Conservation (phyloP, 2,329 filamentous ascomycete genomes). For the Monilinia aucupariae region DNA sequence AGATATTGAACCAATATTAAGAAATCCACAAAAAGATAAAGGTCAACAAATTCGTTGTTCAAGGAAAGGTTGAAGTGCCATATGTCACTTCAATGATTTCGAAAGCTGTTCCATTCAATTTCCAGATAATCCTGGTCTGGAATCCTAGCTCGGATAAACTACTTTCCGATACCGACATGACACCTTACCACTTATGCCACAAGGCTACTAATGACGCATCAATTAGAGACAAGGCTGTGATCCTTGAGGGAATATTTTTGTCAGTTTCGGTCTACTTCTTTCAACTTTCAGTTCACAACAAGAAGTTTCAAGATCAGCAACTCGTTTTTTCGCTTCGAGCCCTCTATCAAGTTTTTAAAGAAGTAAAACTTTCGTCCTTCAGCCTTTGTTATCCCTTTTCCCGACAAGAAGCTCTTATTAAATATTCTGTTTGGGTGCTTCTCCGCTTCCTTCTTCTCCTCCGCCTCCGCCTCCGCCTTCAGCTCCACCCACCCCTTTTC, state of each 20-base stretch:
- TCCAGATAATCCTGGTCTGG: background rate
- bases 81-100: conserved; percentile 1
- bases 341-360: background rate
- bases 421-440: background rate
- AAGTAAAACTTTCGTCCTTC: background rate
- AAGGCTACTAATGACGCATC: conserved; percentile 2
- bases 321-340: background rate
- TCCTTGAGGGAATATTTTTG: background rate
- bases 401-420: background rate
- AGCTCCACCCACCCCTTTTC: too few species aligned
- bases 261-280: background rate
- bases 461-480: too few species aligned
- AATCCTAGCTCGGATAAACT: conserved; percentile 5
- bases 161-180: background rate
- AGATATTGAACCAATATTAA: background rate
- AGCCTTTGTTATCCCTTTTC: background rate
- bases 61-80: background rate
- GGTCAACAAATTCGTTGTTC: background rate
- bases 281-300: background rate
- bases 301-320: background rate
- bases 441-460: background rate
- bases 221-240: background rate
- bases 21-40: background rate
- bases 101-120: conserved; percentile 7
- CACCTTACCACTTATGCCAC: background rate